These are phyloP conservation scores for Pyricularia pennisetigena DNA, from an alignment of 2,329 filamentous ascomycete species.

Conservation along the genomic window DNA sequence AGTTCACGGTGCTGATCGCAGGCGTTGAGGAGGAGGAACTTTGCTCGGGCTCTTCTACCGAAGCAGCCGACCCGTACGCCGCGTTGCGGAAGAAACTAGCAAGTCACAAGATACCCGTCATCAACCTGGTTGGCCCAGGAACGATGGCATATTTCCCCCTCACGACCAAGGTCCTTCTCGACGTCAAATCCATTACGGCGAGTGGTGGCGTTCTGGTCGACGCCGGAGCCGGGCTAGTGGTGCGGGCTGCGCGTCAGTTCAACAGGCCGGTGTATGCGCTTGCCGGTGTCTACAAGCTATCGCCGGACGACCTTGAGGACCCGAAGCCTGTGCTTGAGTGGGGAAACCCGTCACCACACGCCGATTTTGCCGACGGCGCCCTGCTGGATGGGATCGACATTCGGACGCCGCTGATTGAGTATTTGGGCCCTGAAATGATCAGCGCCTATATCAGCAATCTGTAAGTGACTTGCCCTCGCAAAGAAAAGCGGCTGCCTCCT, in stretches of 20 bases:
- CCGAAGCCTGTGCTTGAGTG: constrained; percentile 64
- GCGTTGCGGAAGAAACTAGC: constrained; percentile 69
- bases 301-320: constrained; percentile 66
- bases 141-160: constrained; percentile 91
- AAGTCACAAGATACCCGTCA: constrained; percentile 68
- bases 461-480: constrained; percentile 32
- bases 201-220: constrained; percentile 82
- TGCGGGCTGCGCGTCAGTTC: constrained; percentile 73
- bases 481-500: neutral
- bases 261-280: constrained; percentile 81
- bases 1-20: constrained; percentile 75
- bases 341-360: constrained; percentile 67
- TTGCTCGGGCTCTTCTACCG: constrained; percentile 9
- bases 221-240: constrained; percentile 74
- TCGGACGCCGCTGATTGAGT: constrained; percentile 71
- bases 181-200: constrained; percentile 76
- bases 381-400: constrained; percentile 72
- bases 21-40: constrained; percentile 43
- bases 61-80: constrained; percentile 27
- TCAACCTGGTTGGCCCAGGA: constrained; percentile 75
- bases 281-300: constrained; percentile 87
- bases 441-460: constrained; percentile 82
- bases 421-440: constrained; percentile 65
- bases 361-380: constrained; percentile 68
- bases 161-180: constrained; percentile 90